Evolutionary conservation across 306 rosid genomes (phyloP).

Genomic region (Calophaca sinica): DNA sequence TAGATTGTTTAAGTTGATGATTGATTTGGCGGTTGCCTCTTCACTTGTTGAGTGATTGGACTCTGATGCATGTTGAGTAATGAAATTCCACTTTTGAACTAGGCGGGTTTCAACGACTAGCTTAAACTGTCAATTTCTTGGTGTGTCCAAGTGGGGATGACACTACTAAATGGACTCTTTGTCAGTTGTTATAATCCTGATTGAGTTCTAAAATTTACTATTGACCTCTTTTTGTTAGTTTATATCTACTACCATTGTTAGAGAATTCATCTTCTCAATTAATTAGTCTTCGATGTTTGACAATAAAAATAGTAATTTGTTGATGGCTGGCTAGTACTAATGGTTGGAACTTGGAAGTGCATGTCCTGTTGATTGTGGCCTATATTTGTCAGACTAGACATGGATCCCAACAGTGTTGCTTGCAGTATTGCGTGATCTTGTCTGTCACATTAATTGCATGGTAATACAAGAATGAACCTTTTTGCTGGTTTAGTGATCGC

Average conservation of each 20-base stretch:
- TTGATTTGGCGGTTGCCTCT: slow-evolving; percentile 6
- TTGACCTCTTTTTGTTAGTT: slow-evolving; percentile 23
- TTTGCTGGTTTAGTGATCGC: background rate
- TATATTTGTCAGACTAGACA: slow-evolving; percentile 21
- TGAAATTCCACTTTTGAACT: slow-evolving; percentile 17
- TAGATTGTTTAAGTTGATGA: slow-evolving; percentile 11
- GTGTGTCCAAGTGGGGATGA: background rate
- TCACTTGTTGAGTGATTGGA: slow-evolving; percentile 17
- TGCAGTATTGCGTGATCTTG: slow-evolving; percentile 25
- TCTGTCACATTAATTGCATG: slow-evolving; percentile 1
- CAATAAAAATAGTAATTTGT: background rate
- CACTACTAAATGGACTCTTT: background rate
- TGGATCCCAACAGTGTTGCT: background rate
- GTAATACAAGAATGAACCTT: background rate
- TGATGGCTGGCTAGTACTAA: background rate
- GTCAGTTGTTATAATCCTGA: slow-evolving; percentile 13
- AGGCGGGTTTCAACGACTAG: slow-evolving; percentile 6
- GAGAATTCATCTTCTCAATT: slow-evolving; percentile 13
- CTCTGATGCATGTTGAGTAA: slow-evolving; percentile 2
- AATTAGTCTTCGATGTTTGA: slow-evolving; percentile 34
- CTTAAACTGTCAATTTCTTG: slow-evolving; percentile 23
- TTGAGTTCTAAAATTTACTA: background rate
- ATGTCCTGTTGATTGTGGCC: slow-evolving; percentile 12
- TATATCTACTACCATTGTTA: slow-evolving; percentile 8
- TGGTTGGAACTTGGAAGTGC: background rate